Percentiles rank a stretch among this genome's conserved stretches.
phyloP scores from a whole-genome alignment of 192 early-diverging fungal genomes.

The Rhizophagus prolifer region DNA sequence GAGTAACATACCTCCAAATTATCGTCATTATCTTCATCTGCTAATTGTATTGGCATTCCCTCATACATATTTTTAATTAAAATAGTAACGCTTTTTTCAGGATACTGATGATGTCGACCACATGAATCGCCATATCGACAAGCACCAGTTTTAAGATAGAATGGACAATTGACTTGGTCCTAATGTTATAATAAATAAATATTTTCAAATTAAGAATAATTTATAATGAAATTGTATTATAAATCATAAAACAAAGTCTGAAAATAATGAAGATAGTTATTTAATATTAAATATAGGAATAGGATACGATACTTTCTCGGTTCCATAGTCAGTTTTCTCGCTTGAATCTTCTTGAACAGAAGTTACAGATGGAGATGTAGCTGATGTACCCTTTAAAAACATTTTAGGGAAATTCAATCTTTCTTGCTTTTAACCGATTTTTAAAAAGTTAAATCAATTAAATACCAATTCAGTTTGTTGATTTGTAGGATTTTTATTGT shows the following conservation, averaged over 20 bases:
- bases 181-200: not conserved
- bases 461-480: not conserved
- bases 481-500: not conserved
- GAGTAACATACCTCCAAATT: conserved; percentile 33
- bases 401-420: not conserved
- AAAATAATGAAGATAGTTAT: not conserved
- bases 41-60: conserved; percentile 33
- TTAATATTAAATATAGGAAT: conserved; percentile 16
- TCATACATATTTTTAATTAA: conserved; percentile 45
- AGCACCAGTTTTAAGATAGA: conserved; percentile 45
- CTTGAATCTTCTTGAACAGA: not conserved
- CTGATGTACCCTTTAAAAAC: not conserved
- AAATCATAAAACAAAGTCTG: not conserved
- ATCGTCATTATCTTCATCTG: conserved; percentile 33
- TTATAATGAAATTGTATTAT: not conserved
- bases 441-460: not conserved
- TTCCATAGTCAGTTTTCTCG: conserved; percentile 22
- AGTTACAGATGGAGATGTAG: not conserved
- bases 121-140: conserved; percentile 39
- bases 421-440: not conserved
- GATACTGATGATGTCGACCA: conserved; percentile 33
- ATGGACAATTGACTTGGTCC: conserved; percentile 38
- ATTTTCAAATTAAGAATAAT: conserved; percentile 6
- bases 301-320: conserved; percentile 34
- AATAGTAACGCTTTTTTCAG: conserved; percentile 32